Base-by-base conservation (phyloP, 352 stramenopile genomes). In the Aphanomyces stellatus region DNA sequence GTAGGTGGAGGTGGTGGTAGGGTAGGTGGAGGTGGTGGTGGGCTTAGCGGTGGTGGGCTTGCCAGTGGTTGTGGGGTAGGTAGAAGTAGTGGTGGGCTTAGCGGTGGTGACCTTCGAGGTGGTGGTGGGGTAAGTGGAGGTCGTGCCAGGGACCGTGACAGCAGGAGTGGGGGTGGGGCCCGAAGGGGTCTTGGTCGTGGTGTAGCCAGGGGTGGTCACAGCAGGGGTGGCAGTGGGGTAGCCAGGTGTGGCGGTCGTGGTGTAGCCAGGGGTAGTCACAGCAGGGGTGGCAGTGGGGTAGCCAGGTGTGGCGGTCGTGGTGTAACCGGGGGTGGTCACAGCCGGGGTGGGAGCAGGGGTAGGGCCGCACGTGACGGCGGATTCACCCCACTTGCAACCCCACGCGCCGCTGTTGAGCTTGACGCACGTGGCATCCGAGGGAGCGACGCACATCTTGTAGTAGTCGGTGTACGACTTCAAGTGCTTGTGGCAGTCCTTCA, bases 391-490 rank as follows among this genome's bases (percentile, higher is more conserved):
- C 11, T 30, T 13, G 48, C 78, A 87, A 25, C 71, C 65, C 75
- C 75, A 87, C 8, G 66, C 55, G 2, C 62, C 69, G 1, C 48
- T 56, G 27, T 55, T 13, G 22, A 57, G 63, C n/a, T 74, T 61
- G 13, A 77, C 67, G 48, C 79, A 89, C 33, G 75, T 56, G 2
- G 79, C 74, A 53, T 88, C 72, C 6, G 74, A 65, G 0, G 69
- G 64, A 28, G 75, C 77, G 30, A 82, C 35, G 37, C 81, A 89
- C 25, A 57, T 33, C 3, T 43, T 27, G 15, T 19, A 15, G 0
- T 30, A 34, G 42, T 35, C 51, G 27, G 34, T 30, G 69, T 73
- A 83, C n/a, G 69, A 80, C 15, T 30, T 46, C n/a, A 76, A 57
- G 0, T 28, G 42, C 11, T 51, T 33, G 10, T 65, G 33, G 48